Percentiles rank a stretch among this genome's conserved stretches.
Evolutionary conservation across 331 rosid species (phyloP).

Genomic region (Telfairia occidentalis): DNA sequence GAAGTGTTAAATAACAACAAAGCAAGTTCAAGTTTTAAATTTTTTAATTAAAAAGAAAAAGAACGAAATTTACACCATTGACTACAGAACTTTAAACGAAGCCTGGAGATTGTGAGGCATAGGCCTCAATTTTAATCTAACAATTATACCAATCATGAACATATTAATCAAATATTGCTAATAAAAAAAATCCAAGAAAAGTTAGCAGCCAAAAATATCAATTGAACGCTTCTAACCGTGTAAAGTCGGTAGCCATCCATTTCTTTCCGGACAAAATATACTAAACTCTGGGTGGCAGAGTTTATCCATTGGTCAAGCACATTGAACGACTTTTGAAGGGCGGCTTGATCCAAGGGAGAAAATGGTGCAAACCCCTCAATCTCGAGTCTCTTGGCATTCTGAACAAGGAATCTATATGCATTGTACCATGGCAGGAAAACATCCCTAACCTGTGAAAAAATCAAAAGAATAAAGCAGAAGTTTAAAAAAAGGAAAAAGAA

Average conservation of each 20-base stretch:
- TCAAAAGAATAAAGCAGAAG: neutral
- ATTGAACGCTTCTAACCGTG: constrained; percentile 44
- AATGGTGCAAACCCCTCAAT: constrained; percentile 67
- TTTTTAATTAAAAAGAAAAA: neutral
- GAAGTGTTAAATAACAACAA: neutral
- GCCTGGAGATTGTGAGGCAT: neutral
- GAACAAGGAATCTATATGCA: constrained; percentile 95
- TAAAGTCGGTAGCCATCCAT: constrained; percentile 89
- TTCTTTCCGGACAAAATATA: constrained; percentile 82
- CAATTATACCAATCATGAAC: neutral
- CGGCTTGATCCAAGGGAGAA: constrained; percentile 46
- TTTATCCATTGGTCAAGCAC: constrained; percentile 99
- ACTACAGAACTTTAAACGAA: neutral
- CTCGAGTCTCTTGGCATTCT: constrained; percentile 90
- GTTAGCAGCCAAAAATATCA: neutral
- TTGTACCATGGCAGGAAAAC: constrained; percentile 99
- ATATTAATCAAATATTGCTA: neutral
- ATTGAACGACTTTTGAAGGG: constrained; percentile 64
- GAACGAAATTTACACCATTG: neutral
- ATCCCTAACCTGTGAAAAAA: constrained; percentile 70
- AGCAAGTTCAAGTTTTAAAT: neutral
- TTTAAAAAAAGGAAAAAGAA: neutral
- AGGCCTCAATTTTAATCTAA: neutral
- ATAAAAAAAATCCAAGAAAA: neutral
- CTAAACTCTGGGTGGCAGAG: constrained; percentile 93